phyloP scores from a whole-genome alignment of 129 eudicot species.

The Erigeron canadensis region DNA sequence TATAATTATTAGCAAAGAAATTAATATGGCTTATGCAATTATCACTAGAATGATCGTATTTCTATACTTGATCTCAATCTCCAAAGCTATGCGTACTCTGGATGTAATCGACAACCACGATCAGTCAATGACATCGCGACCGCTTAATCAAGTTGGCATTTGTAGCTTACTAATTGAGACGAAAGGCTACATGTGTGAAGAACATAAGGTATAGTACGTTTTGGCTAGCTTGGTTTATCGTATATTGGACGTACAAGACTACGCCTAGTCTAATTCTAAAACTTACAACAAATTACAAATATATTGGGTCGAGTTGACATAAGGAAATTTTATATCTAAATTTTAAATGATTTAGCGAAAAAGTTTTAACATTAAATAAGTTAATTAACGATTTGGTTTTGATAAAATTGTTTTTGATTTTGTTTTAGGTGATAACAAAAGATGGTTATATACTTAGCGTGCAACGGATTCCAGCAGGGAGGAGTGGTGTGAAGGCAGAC shows the following conservation, averaged over 20 bases:
- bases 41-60: slow-evolving; percentile 23
- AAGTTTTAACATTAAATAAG: no score
- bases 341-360: no score
- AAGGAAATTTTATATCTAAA: no score
- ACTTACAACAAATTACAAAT: no score
- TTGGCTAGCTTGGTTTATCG: no score
- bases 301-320: no score
- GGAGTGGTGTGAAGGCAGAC: slow-evolving; percentile 32
- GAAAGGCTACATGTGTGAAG: slow-evolving; percentile 57
- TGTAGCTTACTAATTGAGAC: slow-evolving; percentile 52
- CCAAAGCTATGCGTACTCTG: slow-evolving; percentile 36
- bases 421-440: slow-evolving; percentile 68
- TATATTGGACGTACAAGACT: no score
- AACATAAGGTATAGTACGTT: slow-evolving; percentile 45
- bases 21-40: slow-evolving; percentile 38
- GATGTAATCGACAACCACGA: slow-evolving; percentile 7
- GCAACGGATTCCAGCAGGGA: slow-evolving; percentile 65
- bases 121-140: slow-evolving; percentile 3
- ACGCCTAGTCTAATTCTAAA: accelerated
- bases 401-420: background rate
- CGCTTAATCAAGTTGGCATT: slow-evolving; percentile 42
- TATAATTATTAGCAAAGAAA: no score
- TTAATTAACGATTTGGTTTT: background rate
- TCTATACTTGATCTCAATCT: slow-evolving; percentile 29
- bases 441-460: slow-evolving; percentile 82